phyloP scores from a whole-genome alignment of 208 protist species.

The Leishmania lainsoni region DNA sequence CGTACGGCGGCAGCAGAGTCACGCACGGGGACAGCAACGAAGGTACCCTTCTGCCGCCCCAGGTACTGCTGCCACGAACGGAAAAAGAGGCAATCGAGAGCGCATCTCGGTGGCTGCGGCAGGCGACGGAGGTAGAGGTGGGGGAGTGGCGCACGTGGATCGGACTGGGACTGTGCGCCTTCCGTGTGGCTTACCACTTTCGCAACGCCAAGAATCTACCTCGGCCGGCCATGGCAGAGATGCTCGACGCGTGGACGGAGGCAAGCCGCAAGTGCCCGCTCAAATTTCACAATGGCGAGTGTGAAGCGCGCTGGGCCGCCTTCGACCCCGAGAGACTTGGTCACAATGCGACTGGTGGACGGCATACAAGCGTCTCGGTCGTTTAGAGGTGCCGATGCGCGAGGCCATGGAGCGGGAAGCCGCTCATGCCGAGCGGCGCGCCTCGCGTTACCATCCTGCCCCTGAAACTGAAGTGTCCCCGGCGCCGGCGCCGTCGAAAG shows the following conservation, averaged over 20 bases:
- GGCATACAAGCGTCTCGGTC: slow-evolving; percentile 69
- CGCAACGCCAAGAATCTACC: slow-evolving; percentile 48
- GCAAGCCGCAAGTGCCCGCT: slow-evolving; percentile 68
- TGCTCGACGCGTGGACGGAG: slow-evolving; percentile 84
- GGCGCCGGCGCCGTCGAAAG: neutral
- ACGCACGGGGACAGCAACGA: slow-evolving; percentile 5
- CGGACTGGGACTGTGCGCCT: slow-evolving; percentile 72
- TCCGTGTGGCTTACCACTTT: slow-evolving; percentile 80
- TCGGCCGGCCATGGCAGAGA: slow-evolving; percentile 77
- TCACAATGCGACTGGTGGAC: slow-evolving; percentile 58
- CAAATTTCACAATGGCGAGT: slow-evolving; percentile 77
- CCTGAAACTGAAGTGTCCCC: neutral
- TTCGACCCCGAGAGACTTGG: slow-evolving; percentile 64
- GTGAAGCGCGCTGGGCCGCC: slow-evolving; percentile 63
- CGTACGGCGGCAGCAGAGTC: slow-evolving; percentile 8
- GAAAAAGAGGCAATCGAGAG: slow-evolving; percentile 73
- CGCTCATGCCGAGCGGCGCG: neutral
- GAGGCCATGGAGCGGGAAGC: slow-evolving; percentile 32
- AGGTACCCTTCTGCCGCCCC: neutral
- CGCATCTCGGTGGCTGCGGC: slow-evolving; percentile 68
- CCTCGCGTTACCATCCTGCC: no score
- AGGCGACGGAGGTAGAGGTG: slow-evolving; percentile 71
- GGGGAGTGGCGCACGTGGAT: slow-evolving; percentile 86
- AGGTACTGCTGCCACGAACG: slow-evolving; percentile 69
- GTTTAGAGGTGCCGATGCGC: slow-evolving; percentile 44